Base-by-base conservation (phyloP, 163 green algal species). In the Smithsoniella earleae region DNA sequence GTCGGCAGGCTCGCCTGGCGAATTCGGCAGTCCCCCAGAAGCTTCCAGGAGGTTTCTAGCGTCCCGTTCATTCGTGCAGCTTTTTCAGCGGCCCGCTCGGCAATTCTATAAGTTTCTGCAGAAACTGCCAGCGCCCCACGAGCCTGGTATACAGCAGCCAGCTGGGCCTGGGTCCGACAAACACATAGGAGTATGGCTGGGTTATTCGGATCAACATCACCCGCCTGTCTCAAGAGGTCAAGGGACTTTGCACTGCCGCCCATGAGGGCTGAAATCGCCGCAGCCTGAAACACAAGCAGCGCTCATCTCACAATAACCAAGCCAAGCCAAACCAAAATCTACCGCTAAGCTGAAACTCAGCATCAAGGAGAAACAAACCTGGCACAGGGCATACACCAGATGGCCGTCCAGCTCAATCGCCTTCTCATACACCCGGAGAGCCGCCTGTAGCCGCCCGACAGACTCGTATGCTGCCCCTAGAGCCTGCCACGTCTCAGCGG, bases 21-120 rank as follows among this genome's bases (percentile, higher is more conserved):
- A 33, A 69, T 69, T 30, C 58, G 58, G 58, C 58, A 69, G 58
- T 69, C 58, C 30, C 58, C 58, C 30, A 69, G 58, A 5, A 33
- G 43, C 58, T 69, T 69, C 58, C 58, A 69, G 8, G 58, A 45
- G 25, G 58, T 31, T 40, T 69, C 58, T 5, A 69, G 58, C 3
- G 58, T 69, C 4, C 58, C 58, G 58, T 69, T 69, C 5, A 36
- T 1, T 4, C 58, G 58, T 31, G 34, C 58, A 43, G 58, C 20
- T 40, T 3, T 3, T 38, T 30, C 34, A 5, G 58, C 58, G 58
- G 58, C n/a, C 5, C 13, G 30, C 0, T 30, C 58, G 1, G 27
- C 1, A 0, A 64, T 30, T 30, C 58, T 30, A 1, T 25, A 36
- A 33, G 27, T 34, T 34, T 69, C 58, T 30, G 58, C n/a, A 36